Conservation (phyloP, 2,329 filamentous ascomycete genomes). For the Didymella sp. region DNA sequence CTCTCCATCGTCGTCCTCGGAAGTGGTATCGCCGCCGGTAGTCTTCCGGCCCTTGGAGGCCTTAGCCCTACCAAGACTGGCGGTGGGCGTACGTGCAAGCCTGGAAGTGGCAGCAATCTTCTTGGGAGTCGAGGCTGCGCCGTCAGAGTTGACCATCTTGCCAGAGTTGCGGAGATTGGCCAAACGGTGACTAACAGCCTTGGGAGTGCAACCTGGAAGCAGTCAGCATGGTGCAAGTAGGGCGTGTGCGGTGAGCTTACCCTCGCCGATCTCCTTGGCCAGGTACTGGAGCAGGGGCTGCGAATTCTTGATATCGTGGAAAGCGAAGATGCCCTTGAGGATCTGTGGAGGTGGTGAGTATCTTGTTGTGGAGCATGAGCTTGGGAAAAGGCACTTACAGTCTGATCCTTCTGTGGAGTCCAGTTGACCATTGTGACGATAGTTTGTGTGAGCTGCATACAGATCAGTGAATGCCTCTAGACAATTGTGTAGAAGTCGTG, state of each 20-base stretch:
- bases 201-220: constrained; percentile 33
- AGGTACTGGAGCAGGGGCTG: neutral
- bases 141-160: neutral
- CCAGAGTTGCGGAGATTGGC: constrained; percentile 27
- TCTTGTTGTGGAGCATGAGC: too few species aligned
- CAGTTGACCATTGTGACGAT: constrained; percentile 11
- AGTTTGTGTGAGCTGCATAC: neutral
- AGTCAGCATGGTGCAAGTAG: neutral
- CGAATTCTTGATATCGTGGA: constrained; percentile 11
- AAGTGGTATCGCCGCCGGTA: neutral
- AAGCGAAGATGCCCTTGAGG: constrained; percentile 11
- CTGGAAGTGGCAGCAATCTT: neutral
- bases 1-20: neutral
- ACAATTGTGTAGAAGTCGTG: neutral
- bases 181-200: constrained; percentile 35
- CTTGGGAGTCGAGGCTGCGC: neutral
- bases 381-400: neutral
- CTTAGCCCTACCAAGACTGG: neutral
- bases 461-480: neutral
- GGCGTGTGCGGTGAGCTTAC: neutral
- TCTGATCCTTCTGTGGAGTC: neutral
- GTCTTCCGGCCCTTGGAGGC: neutral
- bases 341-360: constrained; percentile 1
- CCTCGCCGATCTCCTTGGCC: neutral
- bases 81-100: neutral